Evolutionary conservation across 345 rosid species (phyloP).

Genomic region (Reutealis trisperma): DNA sequence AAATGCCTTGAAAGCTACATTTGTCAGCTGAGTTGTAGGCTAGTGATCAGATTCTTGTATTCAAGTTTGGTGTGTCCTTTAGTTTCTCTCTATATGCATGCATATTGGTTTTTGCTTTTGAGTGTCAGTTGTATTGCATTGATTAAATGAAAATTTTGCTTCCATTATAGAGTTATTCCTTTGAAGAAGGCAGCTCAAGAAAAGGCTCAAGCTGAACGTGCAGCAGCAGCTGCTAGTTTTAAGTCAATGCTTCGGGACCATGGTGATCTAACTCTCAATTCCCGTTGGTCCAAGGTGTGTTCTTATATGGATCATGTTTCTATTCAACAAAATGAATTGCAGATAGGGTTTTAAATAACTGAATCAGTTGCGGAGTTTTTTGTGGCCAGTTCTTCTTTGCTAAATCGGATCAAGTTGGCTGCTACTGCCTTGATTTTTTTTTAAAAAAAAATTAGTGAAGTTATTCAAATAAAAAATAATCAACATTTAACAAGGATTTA

Average conservation of each 20-base stretch:
- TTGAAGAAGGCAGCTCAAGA: conserved; percentile 75
- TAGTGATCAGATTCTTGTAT: conserved; percentile 32
- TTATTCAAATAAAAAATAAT: too few species aligned
- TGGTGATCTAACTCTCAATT: conserved; percentile 60
- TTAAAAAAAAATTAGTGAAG: background rate
- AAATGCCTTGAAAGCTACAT: conserved; percentile 35
- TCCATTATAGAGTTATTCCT: conserved; percentile 60
- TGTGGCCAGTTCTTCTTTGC: background rate
- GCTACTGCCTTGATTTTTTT: background rate
- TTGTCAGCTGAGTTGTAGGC: conserved; percentile 34
- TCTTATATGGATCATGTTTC: background rate
- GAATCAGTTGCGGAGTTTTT: background rate
- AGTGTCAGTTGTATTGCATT: background rate
- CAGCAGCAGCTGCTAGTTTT: conserved; percentile 67
- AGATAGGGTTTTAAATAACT: background rate
- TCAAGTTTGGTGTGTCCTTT: conserved; percentile 28
- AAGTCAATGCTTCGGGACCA: conserved; percentile 79
- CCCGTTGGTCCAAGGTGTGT: conserved; percentile 90
- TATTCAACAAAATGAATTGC: background rate
- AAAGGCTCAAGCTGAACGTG: conserved; percentile 72
- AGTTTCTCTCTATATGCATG: conserved; percentile 27
- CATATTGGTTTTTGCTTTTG: background rate
- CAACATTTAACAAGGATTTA: background rate
- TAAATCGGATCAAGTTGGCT: too few species aligned
- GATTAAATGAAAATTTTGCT: conserved; percentile 11